Evolutionary conservation across 164 flowering plant genomes (phyloP).

Genomic region (Aristolochia contorta): DNA sequence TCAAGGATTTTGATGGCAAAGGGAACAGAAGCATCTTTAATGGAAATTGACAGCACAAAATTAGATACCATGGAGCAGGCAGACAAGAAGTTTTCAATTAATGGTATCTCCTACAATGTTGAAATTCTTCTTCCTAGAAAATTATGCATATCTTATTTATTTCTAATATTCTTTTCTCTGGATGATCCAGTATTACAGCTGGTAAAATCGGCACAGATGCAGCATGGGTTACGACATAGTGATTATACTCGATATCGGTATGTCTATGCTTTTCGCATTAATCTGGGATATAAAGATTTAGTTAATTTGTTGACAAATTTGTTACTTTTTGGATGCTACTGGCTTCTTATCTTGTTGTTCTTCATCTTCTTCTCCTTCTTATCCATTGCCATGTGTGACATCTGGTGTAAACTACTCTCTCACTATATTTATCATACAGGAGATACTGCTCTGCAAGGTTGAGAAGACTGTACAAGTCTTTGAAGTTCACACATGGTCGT

Average conservation of each 20-base stretch:
- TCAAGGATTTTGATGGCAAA: conserved; percentile 24
- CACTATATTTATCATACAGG: conserved; percentile 26
- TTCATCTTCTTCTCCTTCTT: not conserved
- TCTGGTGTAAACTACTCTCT: not conserved
- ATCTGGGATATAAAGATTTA: too few species aligned
- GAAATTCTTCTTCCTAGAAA: too few species aligned
- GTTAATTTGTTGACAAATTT: too few species aligned
- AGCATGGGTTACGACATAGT: conserved; percentile 75
- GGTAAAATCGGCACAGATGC: conserved; percentile 77
- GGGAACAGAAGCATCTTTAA: conserved; percentile 24
- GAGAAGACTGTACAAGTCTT: conserved; percentile 79
- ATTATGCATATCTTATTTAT: too few species aligned
- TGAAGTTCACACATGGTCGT: conserved; percentile 96
- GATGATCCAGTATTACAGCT: conserved; percentile 55
- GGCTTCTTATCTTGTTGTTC: not conserved
- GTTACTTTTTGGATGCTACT: too few species aligned
- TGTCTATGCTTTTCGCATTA: not conserved
- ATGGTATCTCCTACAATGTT: too few species aligned
- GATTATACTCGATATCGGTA: conserved; percentile 79
- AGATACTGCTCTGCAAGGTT: conserved; percentile 93
- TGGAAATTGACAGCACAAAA: conserved; percentile 24
- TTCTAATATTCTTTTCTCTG: too few species aligned
- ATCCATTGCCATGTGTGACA: not conserved
- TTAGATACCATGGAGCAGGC: too few species aligned
- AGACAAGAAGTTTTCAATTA: too few species aligned